Evolutionary conservation across 2,329 filamentous ascomycete species (phyloP), one percentile per base, ranked within the genome.

Genomic region (Pyricularia pennisetigena): DNA sequence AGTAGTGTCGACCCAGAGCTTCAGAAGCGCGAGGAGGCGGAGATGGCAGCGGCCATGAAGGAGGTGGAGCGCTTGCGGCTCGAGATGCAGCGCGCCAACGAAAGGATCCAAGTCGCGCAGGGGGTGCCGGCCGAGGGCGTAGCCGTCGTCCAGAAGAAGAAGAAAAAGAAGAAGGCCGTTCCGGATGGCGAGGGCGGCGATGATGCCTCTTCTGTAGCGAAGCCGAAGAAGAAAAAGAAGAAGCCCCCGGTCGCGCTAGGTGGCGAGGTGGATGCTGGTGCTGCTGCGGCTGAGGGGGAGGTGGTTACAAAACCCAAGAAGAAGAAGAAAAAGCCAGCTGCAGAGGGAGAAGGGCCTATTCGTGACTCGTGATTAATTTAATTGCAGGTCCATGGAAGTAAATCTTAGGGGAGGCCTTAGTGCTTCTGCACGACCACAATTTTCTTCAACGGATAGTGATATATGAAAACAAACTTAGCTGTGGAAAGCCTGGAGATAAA

Each of bases 11-110:
- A 91, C 69, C 83, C 87, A 66, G 90, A 93, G 74, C 83, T 83
- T 67, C 86, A 89, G 71, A 86, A 90, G 75, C 86, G 86, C 20
- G 93, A 97, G 74, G 93, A 97, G 70, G 88, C 87, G 1, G 94
- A 97, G 78, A 97, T 97, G 92, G 88, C 87, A 63, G 88, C 88
- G 74, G 95, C 94, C 9, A 88, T 97, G 82, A 89, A 90, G 76
- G 92, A 97, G 77, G 91, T 99, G 3, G 94, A 98, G 80, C 84
- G 89, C 67, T 80, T 96, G 69, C 84, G 95, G 67, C 81, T 97
- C 68, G 92, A 97, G 79, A 97, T 98, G 93, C 91, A 94, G 79
- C 82, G 91, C 68, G 89, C 88, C 54, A 91, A 90, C 73, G 91
- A 94, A 79, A 82, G 90, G 68, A 88, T 94, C 54, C 85, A 91